These are phyloP conservation scores for Zopfia rhizophila DNA, from an alignment of 2,329 filamentous ascomycete genomes.

Conservation along the genomic window DNA sequence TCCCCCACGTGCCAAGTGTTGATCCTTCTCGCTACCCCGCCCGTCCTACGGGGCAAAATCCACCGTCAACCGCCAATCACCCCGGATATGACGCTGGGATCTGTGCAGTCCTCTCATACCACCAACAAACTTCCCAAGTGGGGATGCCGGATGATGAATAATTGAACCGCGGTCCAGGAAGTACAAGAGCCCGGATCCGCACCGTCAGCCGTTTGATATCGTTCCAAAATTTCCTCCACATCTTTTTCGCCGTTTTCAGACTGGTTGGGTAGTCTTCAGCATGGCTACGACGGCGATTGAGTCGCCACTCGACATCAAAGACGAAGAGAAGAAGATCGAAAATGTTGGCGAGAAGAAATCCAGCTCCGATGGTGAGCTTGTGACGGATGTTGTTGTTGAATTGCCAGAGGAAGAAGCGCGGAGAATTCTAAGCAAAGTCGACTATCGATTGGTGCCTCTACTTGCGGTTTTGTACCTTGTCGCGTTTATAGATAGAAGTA, in stretches of 20 bases:
- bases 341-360: conserved; percentile 37
- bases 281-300: no score
- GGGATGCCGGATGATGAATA: background rate
- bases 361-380: conserved; percentile 35
- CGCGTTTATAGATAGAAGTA: conserved; percentile 46
- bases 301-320: conserved; percentile 4
- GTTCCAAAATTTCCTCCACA: no score
- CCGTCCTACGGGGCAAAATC: no score
- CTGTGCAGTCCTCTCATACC: background rate
- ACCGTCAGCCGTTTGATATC: no score
- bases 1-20: conserved; percentile 10
- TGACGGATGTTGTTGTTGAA: conserved; percentile 34
- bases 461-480: conserved; percentile 48
- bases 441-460: conserved; percentile 43
- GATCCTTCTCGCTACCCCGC: conserved; percentile 14
- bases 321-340: conserved; percentile 21
- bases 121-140: conserved; percentile 6
- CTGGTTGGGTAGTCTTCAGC: no score
- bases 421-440: conserved; percentile 47
- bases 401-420: conserved; percentile 39
- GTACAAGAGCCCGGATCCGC: no score
- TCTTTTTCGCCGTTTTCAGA: no score
- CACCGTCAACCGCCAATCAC: conserved; percentile 8
- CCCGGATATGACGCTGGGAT: conserved; percentile 8
- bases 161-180: no score